Evolutionary conservation across 371 early-diverging fungal genomes (phyloP).

Genomic region (Mortierella sp.): DNA sequence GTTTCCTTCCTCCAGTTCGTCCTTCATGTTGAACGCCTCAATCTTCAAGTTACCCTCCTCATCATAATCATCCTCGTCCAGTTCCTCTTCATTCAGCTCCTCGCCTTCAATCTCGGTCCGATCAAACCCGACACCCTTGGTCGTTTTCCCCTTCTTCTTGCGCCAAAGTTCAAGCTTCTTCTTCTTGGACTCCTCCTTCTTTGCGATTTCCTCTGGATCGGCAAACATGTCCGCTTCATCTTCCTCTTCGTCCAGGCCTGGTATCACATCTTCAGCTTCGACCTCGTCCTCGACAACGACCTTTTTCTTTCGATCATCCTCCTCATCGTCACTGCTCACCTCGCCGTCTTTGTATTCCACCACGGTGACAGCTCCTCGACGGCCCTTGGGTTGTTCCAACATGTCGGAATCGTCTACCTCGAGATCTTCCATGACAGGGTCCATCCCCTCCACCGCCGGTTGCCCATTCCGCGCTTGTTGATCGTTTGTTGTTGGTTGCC

Average conservation of each 20-base stretch:
- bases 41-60: constrained; percentile 64
- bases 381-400: constrained; percentile 43
- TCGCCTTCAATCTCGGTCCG: constrained; percentile 33
- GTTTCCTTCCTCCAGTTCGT: constrained; percentile 92
- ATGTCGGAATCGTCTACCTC: constrained; percentile 52
- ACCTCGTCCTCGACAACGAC: constrained; percentile 37
- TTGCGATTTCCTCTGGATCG: constrained; percentile 54
- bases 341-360: constrained; percentile 47
- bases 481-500: constrained; percentile 41
- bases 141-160: constrained; percentile 28
- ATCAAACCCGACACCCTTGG: constrained; percentile 19
- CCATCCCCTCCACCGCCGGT: constrained; percentile 23
- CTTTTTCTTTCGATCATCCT: constrained; percentile 39
- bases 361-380: constrained; percentile 48
- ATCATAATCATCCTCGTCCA: constrained; percentile 57
- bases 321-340: constrained; percentile 57
- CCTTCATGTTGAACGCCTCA: constrained; percentile 92
- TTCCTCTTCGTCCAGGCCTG: constrained; percentile 63
- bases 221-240: constrained; percentile 67
- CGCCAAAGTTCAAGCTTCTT: background rate
- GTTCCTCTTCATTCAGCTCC: constrained; percentile 25
- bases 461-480: constrained; percentile 32
- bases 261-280: background rate
- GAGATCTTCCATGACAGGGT: constrained; percentile 1
- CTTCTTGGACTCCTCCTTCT: constrained; percentile 18